Evolutionary conservation across 73 alveolate genomes (phyloP).

Genomic region (Paramecium bursaria): DNA sequence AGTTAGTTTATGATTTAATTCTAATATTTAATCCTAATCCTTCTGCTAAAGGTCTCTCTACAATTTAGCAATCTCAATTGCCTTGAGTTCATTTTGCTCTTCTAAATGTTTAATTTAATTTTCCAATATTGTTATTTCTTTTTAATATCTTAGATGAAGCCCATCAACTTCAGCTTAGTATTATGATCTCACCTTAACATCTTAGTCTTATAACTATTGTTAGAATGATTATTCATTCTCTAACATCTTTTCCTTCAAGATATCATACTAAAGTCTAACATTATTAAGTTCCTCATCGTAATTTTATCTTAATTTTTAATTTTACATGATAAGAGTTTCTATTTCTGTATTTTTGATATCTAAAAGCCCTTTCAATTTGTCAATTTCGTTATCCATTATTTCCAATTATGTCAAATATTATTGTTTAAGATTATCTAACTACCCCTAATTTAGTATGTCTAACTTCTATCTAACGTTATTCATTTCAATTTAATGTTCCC

Average conservation of each 20-base stretch:
- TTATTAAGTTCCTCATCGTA: slow-evolving; percentile 31
- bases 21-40: too few relatives aligned
- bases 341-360: slow-evolving; percentile 49
- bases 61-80: too few relatives aligned
- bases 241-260: slow-evolving; percentile 49
- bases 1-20: too few relatives aligned
- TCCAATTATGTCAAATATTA: slow-evolving; percentile 26
- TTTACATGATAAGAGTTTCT: slow-evolving; percentile 18
- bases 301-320: slow-evolving; percentile 35
- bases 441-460: slow-evolving; percentile 29
- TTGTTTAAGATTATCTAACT: slow-evolving; percentile 34
- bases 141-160: background rate
- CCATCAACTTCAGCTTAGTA: slow-evolving; percentile 2
- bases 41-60: too few relatives aligned
- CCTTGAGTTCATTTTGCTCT: too few relatives aligned
- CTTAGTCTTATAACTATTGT: slow-evolving; percentile 11
- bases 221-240: slow-evolving; percentile 48
- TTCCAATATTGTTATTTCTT: background rate
- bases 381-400: slow-evolving; percentile 55
- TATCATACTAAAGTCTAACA: slow-evolving; percentile 10
- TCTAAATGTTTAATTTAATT: slow-evolving; percentile 25
- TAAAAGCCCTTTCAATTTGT: slow-evolving; percentile 48
- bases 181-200: slow-evolving; percentile 8
- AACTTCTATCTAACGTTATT: slow-evolving; percentile 26
- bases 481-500: slow-evolving; percentile 44